Evolutionary conservation across 2,329 filamentous ascomycete genomes (phyloP).

Genomic region (Xylariaceae sp.): DNA sequence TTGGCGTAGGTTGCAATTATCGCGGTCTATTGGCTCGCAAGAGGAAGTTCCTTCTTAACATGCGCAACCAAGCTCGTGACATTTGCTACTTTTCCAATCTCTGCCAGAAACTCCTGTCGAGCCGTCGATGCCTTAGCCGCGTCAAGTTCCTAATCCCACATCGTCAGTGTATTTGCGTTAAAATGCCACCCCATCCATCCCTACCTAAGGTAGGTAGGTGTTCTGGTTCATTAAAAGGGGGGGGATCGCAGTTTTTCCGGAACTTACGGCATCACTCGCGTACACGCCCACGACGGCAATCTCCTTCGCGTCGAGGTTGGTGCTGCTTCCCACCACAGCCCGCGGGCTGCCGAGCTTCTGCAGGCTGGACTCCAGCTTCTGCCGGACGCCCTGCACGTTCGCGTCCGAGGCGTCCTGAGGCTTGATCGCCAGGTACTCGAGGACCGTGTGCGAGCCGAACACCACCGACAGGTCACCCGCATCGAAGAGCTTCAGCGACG

Average conservation of each 20-base stretch:
- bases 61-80: slow-evolving; percentile 16
- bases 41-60: slow-evolving; percentile 3
- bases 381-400: slow-evolving; percentile 1
- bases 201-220: not conserved
- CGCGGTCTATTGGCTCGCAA: not conserved
- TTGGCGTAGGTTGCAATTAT: too few relatives aligned
- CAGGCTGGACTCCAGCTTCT: slow-evolving; percentile 4
- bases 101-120: slow-evolving; percentile 13
- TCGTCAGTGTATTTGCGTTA: slow-evolving; percentile 3
- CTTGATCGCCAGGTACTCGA: slow-evolving; percentile 21
- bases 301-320: slow-evolving; percentile 11
- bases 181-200: not conserved
- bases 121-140: slow-evolving; percentile 1
- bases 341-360: not conserved
- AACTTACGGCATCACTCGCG: slow-evolving; percentile 21
- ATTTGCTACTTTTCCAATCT: not conserved
- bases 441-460: slow-evolving; percentile 1
- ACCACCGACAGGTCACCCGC: not conserved
- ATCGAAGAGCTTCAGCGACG: slow-evolving; percentile 11
- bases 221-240: too few relatives aligned
- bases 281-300: slow-evolving; percentile 16
- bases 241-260: too few relatives aligned
- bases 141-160: slow-evolving; percentile 11
- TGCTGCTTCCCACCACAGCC: slow-evolving; percentile 3
- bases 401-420: slow-evolving; percentile 8